phyloP scores from a whole-genome alignment of 805 yeast genomes.

The Clavispora vitiphila region DNA sequence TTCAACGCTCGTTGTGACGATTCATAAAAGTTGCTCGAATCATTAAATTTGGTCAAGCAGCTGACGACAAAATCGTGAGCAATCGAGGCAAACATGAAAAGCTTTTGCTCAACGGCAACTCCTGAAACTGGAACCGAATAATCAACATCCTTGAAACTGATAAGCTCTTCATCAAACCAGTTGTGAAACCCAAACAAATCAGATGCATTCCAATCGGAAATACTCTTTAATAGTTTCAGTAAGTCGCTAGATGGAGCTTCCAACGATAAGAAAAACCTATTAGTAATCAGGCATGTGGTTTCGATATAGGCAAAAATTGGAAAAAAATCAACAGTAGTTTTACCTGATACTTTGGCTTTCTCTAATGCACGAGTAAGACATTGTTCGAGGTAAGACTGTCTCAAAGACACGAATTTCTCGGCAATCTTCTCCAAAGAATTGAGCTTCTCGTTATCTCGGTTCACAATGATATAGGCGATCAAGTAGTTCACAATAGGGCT shows the following conservation, averaged over 20 bases:
- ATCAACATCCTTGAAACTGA: slow-evolving; percentile 3
- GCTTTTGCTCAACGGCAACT: neutral
- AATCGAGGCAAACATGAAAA: slow-evolving; percentile 1
- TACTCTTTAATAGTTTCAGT: slow-evolving; percentile 7
- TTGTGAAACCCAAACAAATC: slow-evolving; percentile 26
- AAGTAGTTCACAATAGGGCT: slow-evolving; percentile 29
- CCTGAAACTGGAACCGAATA: neutral
- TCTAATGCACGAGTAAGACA: neutral
- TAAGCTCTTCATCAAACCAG: slow-evolving; percentile 25
- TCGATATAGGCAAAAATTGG: slow-evolving; percentile 29
- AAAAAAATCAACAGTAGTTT: slow-evolving; percentile 19
- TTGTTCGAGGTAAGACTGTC: slow-evolving; percentile 17
- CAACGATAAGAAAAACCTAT: slow-evolving; percentile 17
- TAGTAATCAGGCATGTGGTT: slow-evolving; percentile 25
- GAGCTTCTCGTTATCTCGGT: slow-evolving; percentile 12
- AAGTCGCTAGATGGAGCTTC: slow-evolving; percentile 10
- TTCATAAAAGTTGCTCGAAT: neutral
- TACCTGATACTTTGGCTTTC: neutral
- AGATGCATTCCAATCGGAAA: slow-evolving; percentile 23
- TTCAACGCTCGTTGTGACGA: slow-evolving; percentile 7
- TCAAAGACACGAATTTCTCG: slow-evolving; percentile 19
- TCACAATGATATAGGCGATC: slow-evolving; percentile 27
- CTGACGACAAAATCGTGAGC: neutral
- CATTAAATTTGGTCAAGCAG: neutral
- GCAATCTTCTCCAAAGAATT: slow-evolving; percentile 17